Evolutionary conservation across 129 eudicot species (phyloP), one percentile per base, ranked within the genome.

Genomic region (Centrapalus pauciflorus): DNA sequence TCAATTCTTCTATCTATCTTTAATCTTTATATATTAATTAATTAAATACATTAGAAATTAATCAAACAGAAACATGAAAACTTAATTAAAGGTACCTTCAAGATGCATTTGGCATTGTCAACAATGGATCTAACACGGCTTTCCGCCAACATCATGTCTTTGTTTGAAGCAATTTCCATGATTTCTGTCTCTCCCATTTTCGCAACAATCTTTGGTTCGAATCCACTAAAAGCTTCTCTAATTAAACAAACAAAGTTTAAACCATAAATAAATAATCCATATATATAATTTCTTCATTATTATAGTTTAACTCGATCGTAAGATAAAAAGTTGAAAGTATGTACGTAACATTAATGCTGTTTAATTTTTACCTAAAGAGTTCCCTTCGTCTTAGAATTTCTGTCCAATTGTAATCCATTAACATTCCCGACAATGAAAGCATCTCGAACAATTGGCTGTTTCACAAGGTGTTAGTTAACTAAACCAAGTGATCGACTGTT

Each of bases 321-420:
- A 63, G 7, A 13, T n/a, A 21, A 63, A 1, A 2, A 13, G n/a
- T n/a, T n/a, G n/a, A n/a, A n/a, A n/a, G n/a, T n/a, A n/a, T n/a
- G n/a, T n/a, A n/a, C n/a, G n/a, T n/a, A n/a, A n/a, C n/a, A n/a
- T 21, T 4, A 13, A 26, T 41, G 14, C 23, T 0, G 3, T 35
- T 49, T 33, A 55, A 13, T 55, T 55, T 54, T 69, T 33, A 84
- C 97, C 97, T 80, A 59, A 90, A 70, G 25, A 79, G 76, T 34
- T 75, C 77, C 59, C 79, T 90, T 62, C 82, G 76, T 55, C 81
- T 86, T 24, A 86, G 70, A 69, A 90, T 90, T 25, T 90, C 95
- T 19, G 91, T 86, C 97, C 97, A 90, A 20, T 86, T 90, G 70
- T 74, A 84, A 76, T 90, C 97, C 97, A 86, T 90, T 56, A 90